Conservation (phyloP, 306 rosid species). For the Acacia confusa region DNA sequence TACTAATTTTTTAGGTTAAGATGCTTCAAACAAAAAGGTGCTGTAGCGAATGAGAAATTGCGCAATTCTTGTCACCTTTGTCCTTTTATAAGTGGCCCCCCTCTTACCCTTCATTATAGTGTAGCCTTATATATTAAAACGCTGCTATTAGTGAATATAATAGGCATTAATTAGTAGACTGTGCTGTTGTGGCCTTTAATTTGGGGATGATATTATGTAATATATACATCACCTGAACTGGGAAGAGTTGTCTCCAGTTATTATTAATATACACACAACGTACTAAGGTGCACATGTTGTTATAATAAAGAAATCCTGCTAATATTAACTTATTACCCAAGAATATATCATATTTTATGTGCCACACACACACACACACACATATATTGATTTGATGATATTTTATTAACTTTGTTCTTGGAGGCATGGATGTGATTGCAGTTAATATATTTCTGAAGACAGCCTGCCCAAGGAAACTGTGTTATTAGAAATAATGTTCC, state of each 20-base stretch:
- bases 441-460: not conserved
- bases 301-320: not conserved
- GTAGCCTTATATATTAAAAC: not conserved
- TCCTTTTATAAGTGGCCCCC: conserved; percentile 35
- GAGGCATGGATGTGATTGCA: not conserved
- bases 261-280: not conserved
- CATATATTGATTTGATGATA: not conserved
- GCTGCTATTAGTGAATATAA: conserved; percentile 12
- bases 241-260: conserved; percentile 23
- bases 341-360: not conserved
- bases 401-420: not conserved
- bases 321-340: not conserved
- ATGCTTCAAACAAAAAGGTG: not conserved
- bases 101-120: not conserved
- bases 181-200: conserved; percentile 26
- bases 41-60: conserved; percentile 37
- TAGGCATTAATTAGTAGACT: conserved; percentile 28
- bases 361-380: no score
- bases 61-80: conserved; percentile 7
- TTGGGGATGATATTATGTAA: conserved; percentile 20
- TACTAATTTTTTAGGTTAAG: conserved; percentile 34
- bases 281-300: not conserved
- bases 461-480: not conserved
- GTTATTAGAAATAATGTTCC: not conserved
- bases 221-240: conserved; percentile 14